Base-by-base conservation (phyloP, 345 rosid species). In the Gossypium raimondii region DNA sequence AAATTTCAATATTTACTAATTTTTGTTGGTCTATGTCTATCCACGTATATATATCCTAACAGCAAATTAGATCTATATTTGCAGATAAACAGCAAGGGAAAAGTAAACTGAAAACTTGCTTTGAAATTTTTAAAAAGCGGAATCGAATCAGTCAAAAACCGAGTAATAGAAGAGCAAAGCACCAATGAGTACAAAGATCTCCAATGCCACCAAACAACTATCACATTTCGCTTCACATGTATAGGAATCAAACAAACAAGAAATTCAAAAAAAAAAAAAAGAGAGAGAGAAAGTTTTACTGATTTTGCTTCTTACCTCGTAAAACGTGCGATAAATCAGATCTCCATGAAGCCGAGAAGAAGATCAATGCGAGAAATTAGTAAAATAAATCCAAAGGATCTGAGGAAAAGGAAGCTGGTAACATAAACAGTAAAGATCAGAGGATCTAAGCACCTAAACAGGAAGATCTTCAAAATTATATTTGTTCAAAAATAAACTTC, bases 311-410 rank as follows among this genome's bases (percentile, higher is more conserved):
- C 78, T 75, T 34, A 85, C 87, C 85, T 85, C 61, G 81, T 20
- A 34, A 81, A 51, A 73, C 76, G 81, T 2, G 78, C 63, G 52
- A 47, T 3, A 4, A 81, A 81, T 89, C 86, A 91, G 58, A 78
- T 53, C 64, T 75, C 82, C 91, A 91, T 84, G 45, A 68, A 74
- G 76, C 58, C 20, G 18, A 56, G 68, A 51, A 50, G 64, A 51
- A 69, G 50, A 13, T 25, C 11, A 66, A 52, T 25, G 62, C 41
- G 78, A 67, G 11, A 59, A 78, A 61, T 38, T 41, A 48, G 48
- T 43, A 41, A 63, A 25, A 65, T 74, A 69, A 80, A 20, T 66
- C 22, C 18, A 67, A 74, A 75, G 75, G 86, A 82, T 86, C 83
- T 82, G 80, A 25, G 14, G 9, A 61, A 24, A 20, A 60, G 22